Percentiles rank a stretch among this genome's conserved stretches.
These are phyloP conservation scores for Neurospora sp. DNA, from an alignment of 2,329 filamentous ascomycete genomes.

Conservation along the genomic window DNA sequence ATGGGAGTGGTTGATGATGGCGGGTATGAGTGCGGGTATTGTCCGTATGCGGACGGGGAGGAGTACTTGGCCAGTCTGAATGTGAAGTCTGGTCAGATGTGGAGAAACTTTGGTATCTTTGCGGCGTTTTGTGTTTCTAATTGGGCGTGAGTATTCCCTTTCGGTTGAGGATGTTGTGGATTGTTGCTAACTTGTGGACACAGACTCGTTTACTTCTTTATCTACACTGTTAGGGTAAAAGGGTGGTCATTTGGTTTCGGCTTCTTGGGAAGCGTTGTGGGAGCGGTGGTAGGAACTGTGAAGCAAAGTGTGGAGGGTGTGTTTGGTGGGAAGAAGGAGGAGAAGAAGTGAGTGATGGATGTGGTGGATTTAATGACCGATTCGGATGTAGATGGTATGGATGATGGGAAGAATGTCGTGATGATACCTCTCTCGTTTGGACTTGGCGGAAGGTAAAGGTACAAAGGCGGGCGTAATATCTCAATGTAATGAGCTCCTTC, in stretches of 20 bases:
- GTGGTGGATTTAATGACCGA: neutral
- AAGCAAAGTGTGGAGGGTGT: constrained; percentile 13
- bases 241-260: constrained; percentile 21
- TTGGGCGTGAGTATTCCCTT: constrained; percentile 28
- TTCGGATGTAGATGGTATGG: neutral
- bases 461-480: too few species aligned
- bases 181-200: neutral
- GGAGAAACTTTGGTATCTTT: constrained; percentile 58
- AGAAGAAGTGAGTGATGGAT: neutral
- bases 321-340: constrained; percentile 6
- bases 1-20: neutral
- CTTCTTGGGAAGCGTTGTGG: constrained; percentile 10
- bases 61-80: constrained; percentile 51
- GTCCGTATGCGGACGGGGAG: constrained; percentile 51
- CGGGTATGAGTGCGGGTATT: constrained; percentile 55
- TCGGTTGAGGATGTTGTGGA: neutral
- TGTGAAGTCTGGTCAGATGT: constrained; percentile 50
- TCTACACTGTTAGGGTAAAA: constrained; percentile 21
- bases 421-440: neutral
- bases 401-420: neutral
- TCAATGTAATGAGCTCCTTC: too few species aligned
- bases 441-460: neutral
- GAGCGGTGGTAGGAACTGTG: constrained; percentile 4
- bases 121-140: constrained; percentile 57
- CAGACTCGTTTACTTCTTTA: constrained; percentile 22